Conservation (phyloP, 345 rosid genomes). For the Lepidium didymum region DNA sequence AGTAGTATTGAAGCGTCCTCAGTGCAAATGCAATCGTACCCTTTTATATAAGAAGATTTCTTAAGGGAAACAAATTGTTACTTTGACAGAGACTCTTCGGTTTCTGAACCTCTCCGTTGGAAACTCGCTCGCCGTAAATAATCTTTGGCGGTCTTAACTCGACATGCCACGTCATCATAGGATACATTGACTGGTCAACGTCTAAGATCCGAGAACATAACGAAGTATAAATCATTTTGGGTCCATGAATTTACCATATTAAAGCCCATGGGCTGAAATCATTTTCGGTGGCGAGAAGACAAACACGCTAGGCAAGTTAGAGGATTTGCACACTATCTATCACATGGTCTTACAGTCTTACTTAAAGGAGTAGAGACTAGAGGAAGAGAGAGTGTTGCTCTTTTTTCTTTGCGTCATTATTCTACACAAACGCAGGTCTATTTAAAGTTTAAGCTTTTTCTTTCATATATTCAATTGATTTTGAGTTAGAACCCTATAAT, state of each 20-base stretch:
- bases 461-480: too few relatives aligned
- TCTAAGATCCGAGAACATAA: background rate
- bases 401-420: too few relatives aligned
- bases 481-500: too few relatives aligned
- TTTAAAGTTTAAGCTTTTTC: too few relatives aligned
- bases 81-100: slow-evolving; percentile 14
- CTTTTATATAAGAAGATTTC: background rate
- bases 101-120: background rate
- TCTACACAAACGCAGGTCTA: too few relatives aligned
- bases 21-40: background rate
- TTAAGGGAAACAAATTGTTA: background rate
- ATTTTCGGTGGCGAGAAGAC: background rate
- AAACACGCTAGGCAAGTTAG: background rate
- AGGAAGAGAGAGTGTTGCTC: too few relatives aligned
- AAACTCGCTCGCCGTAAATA: background rate
- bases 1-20: background rate
- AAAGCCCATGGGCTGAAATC: background rate
- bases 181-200: background rate
- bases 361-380: too few relatives aligned
- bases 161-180: background rate
- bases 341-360: too few relatives aligned
- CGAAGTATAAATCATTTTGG: background rate
- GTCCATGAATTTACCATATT: background rate
- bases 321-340: background rate
- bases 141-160: slow-evolving; percentile 4